Conservation (phyloP, 2,329 filamentous ascomycete species). For the Sporothrix schenckii region DNA sequence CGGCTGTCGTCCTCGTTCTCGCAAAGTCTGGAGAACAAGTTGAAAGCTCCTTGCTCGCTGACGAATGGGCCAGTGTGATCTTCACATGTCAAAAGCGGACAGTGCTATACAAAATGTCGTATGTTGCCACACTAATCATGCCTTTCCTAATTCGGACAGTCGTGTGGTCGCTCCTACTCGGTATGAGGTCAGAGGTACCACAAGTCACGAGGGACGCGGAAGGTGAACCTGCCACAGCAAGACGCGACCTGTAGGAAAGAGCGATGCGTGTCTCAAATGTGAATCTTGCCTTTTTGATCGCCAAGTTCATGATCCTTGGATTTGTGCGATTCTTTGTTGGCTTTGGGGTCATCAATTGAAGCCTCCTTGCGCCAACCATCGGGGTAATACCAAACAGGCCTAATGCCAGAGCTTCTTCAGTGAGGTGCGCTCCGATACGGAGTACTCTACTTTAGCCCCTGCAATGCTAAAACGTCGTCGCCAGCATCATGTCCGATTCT, state of each 20-base stretch:
- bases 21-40: constrained; percentile 13
- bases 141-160: constrained; percentile 24
- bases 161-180: background rate
- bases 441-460: background rate
- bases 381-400: constrained; percentile 11
- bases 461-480: constrained; percentile 5
- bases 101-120: constrained; percentile 14
- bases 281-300: background rate
- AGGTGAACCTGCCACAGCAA: background rate
- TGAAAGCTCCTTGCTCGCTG: too few species aligned
- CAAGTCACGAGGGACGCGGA: constrained; percentile 14
- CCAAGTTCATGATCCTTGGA: background rate
- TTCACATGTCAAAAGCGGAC: constrained; percentile 28
- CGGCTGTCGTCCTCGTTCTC: constrained; percentile 6
- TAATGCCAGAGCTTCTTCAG: background rate
- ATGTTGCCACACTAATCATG: background rate
- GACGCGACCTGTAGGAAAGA: constrained; percentile 15
- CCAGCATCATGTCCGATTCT: background rate
- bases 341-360: background rate
- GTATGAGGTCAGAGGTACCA: constrained; percentile 25
- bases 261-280: background rate
- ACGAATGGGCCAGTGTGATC: background rate
- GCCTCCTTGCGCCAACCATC: background rate
- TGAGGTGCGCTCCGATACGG: constrained; percentile 10
- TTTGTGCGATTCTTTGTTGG: background rate